Evolutionary conservation across 2,329 filamentous ascomycete genomes (phyloP).

Genomic region (Colletotrichum nymphaeae): DNA sequence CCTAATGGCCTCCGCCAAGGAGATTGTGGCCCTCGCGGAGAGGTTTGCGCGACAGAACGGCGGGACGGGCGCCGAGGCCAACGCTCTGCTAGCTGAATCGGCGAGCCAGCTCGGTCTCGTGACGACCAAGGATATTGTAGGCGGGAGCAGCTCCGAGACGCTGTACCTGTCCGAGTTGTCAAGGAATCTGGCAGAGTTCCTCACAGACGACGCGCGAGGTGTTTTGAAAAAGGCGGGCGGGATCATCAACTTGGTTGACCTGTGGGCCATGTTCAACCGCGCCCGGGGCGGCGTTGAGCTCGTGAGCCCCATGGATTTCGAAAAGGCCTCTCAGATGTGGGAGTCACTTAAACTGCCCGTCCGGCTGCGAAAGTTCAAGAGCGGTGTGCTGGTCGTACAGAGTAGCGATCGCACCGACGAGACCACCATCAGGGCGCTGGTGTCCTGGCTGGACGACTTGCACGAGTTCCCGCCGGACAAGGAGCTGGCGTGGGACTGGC

Average conservation of each 20-base stretch:
- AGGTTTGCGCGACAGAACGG: conserved; percentile 79
- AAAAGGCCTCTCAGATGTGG: conserved; percentile 90
- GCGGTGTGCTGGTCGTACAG: conserved; percentile 94
- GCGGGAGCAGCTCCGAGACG: conserved; percentile 77
- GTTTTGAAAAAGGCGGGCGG: conserved; percentile 84
- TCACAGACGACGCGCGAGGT: conserved; percentile 85
- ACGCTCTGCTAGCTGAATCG: conserved; percentile 81
- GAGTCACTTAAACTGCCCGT: conserved; percentile 88
- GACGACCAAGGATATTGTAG: conserved; percentile 95
- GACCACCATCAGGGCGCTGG: conserved; percentile 81
- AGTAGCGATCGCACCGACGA: conserved; percentile 89
- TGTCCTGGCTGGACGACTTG: conserved; percentile 81
- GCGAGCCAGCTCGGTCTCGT: conserved; percentile 86
- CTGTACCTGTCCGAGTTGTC: conserved; percentile 91
- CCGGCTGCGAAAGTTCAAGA: conserved; percentile 88
- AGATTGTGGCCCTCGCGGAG: conserved; percentile 93
- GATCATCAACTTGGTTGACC: conserved; percentile 88
- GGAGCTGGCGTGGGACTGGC: conserved; percentile 81
- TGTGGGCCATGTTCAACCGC: conserved; percentile 96
- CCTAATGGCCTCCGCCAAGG: conserved; percentile 96
- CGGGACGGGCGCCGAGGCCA: conserved; percentile 75
- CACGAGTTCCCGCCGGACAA: conserved; percentile 73
- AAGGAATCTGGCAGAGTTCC: conserved; percentile 86
- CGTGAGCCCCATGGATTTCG: conserved; percentile 90
- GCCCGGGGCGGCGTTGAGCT: conserved; percentile 93